Base-by-base conservation (phyloP, 768 basidiomycete genomes). In the Termitomyces sp. region DNA sequence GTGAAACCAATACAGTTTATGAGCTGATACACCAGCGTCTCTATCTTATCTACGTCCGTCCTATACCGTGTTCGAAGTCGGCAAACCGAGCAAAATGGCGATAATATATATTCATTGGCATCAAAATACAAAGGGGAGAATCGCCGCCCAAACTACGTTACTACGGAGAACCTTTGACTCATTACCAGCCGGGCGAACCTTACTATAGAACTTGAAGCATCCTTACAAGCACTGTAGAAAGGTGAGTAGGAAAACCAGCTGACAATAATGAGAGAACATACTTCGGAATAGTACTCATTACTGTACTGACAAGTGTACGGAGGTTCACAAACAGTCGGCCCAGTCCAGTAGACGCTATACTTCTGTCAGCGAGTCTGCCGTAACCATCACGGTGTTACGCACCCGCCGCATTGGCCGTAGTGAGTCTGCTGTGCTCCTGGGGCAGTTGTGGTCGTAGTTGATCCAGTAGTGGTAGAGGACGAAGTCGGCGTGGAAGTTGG, bases 281-380 rank as follows among this genome's bases (percentile, higher is more conserved):
- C 66, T 55, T 68, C 65, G 51, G 63, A 68, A 54, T 63, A 67
- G 38, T 57, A 68, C 27, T 56, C 43, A 45, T 65, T 67, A 32
- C 38, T 43, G 40, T 42, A 56, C 7, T 58, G 51, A 44, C 68
- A 69, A 14, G 50, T 69, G 34, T 62, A 70, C 1, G 66, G 65
- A 23, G 66, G 4, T 37, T 47, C 64, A 50, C 68, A 68, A 46
- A 23, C 37, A 9, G 60, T 62, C 7, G 68, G 65, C 16, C 72
- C 72, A 45, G 62, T 63, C 59, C 63, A 74, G 10, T 70, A 70
- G 38, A 45, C 49, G 21, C 72, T 72, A 59, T n/a, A 42, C 16
- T 38, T 9, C 6, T 34, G 19, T 43, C 16, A 43, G 53, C 27
- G 40, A 34, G 12, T 21, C 42, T 35, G 38, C n/a, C 31, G 27